phyloP scores from a whole-genome alignment of 257 asterid genomes.

The Solanum piurae region DNA sequence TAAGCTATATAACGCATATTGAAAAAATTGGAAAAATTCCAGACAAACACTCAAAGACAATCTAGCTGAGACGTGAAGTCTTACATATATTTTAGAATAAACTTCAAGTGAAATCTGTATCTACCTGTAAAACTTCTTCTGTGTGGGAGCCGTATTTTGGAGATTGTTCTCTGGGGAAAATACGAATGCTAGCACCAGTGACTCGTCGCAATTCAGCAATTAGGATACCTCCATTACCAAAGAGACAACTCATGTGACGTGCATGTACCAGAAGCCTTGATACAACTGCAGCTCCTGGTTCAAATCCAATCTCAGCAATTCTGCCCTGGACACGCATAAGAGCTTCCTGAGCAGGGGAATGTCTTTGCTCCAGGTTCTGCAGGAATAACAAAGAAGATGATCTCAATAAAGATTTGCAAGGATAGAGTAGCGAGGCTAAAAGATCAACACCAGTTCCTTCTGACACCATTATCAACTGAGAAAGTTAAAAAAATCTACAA shows the following conservation, averaged over 20 bases:
- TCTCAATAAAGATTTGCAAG: neutral
- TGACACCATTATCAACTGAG: neutral
- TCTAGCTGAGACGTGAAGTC: neutral
- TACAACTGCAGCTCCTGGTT: conserved; percentile 14
- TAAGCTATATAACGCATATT: no score
- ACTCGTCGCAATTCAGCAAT: conserved; percentile 10
- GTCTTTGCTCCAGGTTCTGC: conserved; percentile 15
- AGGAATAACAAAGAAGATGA: neutral
- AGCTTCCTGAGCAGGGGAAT: conserved; percentile 19
- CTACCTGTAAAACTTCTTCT: conserved; percentile 16
- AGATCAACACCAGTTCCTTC: neutral
- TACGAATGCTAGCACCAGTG: conserved; percentile 13
- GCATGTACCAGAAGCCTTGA: conserved; percentile 16
- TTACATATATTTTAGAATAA: neutral
- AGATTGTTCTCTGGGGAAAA: conserved; percentile 15
- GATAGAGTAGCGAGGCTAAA: neutral
- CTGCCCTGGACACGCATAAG: conserved; percentile 14
- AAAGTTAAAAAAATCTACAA: neutral
- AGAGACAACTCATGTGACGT: conserved; percentile 4
- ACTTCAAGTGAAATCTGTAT: neutral
- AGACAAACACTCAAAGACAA: neutral
- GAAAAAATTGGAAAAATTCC: neutral
- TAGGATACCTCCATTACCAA: conserved; percentile 6
- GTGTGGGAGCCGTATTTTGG: conserved; percentile 10
- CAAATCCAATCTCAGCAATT: conserved; percentile 17